These are phyloP conservation scores for Auriscalpium orientale DNA, from an alignment of 768 basidiomycete genomes.

Conservation along the genomic window DNA sequence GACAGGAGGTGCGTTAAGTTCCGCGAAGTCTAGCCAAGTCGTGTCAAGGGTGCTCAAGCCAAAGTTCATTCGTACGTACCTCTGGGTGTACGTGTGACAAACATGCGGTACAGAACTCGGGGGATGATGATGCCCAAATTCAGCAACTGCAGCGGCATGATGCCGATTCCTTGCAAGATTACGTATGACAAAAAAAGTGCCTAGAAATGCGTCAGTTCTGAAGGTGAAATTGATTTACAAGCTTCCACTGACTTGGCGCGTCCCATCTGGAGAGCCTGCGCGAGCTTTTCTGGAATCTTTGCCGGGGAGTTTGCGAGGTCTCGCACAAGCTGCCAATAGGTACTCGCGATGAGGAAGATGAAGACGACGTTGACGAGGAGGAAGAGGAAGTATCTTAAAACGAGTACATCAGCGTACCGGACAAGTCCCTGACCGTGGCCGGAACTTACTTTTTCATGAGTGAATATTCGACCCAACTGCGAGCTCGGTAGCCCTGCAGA, in stretches of 20 bases:
- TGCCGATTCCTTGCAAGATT: slow-evolving; percentile 82
- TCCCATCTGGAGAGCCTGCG: slow-evolving; percentile 71
- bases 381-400: slow-evolving; percentile 82
- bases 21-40: slow-evolving; percentile 72
- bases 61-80: slow-evolving; percentile 37
- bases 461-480: slow-evolving; percentile 92
- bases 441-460: slow-evolving; percentile 76
- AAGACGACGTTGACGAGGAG: slow-evolving; percentile 89
- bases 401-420: slow-evolving; percentile 4
- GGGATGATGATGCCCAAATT: slow-evolving; percentile 88
- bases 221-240: slow-evolving; percentile 6
- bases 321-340: slow-evolving; percentile 84
- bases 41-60: neutral
- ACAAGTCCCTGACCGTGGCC: neutral
- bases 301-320: slow-evolving; percentile 92
- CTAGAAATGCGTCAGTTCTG: slow-evolving; percentile 24
- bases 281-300: slow-evolving; percentile 90
- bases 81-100: slow-evolving; percentile 84
- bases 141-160: slow-evolving; percentile 93
- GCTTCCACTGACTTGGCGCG: slow-evolving; percentile 46
- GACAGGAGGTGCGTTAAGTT: slow-evolving; percentile 95
- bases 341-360: slow-evolving; percentile 87
- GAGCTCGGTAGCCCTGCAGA: slow-evolving; percentile 81
- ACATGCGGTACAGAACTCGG: slow-evolving; percentile 61
- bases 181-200: slow-evolving; percentile 81